Conservation (phyloP, 257 asterid species). For the Solanum verrucosum region DNA sequence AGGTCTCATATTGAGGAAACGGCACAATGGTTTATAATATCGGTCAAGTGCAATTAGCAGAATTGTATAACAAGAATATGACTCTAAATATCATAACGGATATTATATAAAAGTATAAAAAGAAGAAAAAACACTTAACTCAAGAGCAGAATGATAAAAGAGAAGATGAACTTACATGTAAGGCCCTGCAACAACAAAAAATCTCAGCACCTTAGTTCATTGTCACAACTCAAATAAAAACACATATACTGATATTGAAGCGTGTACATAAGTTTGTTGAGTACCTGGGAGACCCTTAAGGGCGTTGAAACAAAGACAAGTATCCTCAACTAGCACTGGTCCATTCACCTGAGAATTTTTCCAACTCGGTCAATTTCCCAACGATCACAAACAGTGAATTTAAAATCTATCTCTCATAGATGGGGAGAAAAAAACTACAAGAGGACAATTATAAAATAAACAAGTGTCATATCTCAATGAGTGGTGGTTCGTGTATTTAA, state of each 20-base stretch:
- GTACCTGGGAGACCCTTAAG: constrained; percentile 93
- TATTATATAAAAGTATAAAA: background rate
- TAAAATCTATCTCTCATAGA: background rate
- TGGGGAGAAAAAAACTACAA: background rate
- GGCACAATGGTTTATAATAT: background rate
- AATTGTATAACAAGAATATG: background rate
- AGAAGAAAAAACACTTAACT: constrained; percentile 12
- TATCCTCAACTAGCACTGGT: constrained; percentile 97
- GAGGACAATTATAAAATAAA: background rate
- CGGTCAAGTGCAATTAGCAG: background rate
- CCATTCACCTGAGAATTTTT: constrained; percentile 57
- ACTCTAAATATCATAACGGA: background rate
- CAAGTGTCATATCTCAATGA: background rate
- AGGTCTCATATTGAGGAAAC: background rate
- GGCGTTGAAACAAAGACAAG: constrained; percentile 94
- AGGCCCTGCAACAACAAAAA: constrained; percentile 59
- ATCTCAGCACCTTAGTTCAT: background rate
- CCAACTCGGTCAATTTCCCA: background rate
- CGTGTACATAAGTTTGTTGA: background rate
- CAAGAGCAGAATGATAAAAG: constrained; percentile 2
- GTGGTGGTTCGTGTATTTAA: background rate
- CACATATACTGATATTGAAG: background rate
- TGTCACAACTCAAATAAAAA: background rate
- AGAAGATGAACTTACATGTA: constrained; percentile 65
- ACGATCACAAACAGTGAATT: background rate